Evolutionary conservation across 805 yeast genomes (phyloP).

Genomic region (Saturnispora besseyi): DNA sequence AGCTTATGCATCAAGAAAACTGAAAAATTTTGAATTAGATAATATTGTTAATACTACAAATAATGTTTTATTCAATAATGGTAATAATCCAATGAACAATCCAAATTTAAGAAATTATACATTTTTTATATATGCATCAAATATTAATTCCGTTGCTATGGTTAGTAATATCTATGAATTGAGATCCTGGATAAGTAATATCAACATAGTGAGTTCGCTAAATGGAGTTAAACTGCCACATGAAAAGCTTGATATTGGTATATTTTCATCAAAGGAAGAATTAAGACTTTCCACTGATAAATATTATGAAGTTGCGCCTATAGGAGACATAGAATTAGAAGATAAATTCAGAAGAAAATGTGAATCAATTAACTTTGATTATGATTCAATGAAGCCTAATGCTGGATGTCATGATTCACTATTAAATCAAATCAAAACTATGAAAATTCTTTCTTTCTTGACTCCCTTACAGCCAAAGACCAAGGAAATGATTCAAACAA

Average conservation of each 20-base stretch:
- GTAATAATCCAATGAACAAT: background rate
- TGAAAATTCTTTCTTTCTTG: slow-evolving; percentile 34
- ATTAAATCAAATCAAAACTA: slow-evolving; percentile 27
- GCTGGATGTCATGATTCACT: slow-evolving; percentile 23
- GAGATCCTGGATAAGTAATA: slow-evolving; percentile 49
- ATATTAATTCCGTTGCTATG: slow-evolving; percentile 32
- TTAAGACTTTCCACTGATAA: background rate
- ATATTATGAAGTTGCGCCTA: slow-evolving; percentile 17
- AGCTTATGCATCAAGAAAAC: slow-evolving; percentile 24
- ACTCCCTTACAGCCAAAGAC: slow-evolving; percentile 51
- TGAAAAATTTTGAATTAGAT: slow-evolving; percentile 21
- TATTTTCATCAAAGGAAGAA: slow-evolving; percentile 24
- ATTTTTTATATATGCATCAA: slow-evolving; percentile 34
- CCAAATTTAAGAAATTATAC: slow-evolving; percentile 16
- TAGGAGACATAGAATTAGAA: slow-evolving; percentile 19
- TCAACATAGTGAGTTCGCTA: slow-evolving; percentile 42
- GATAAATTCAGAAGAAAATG: slow-evolving; percentile 30
- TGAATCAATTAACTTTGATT: slow-evolving; percentile 21
- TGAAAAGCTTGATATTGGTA: slow-evolving; percentile 18
- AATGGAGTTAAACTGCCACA: slow-evolving; percentile 24
- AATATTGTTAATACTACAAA: slow-evolving; percentile 12
- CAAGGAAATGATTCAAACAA: slow-evolving; percentile 36
- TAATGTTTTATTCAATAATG: background rate
- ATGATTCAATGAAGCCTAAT: background rate
- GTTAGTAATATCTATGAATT: slow-evolving; percentile 39